These are phyloP conservation scores for Saturnispora zaruensis DNA, from an alignment of 805 yeast genomes.

Conservation along the genomic window DNA sequence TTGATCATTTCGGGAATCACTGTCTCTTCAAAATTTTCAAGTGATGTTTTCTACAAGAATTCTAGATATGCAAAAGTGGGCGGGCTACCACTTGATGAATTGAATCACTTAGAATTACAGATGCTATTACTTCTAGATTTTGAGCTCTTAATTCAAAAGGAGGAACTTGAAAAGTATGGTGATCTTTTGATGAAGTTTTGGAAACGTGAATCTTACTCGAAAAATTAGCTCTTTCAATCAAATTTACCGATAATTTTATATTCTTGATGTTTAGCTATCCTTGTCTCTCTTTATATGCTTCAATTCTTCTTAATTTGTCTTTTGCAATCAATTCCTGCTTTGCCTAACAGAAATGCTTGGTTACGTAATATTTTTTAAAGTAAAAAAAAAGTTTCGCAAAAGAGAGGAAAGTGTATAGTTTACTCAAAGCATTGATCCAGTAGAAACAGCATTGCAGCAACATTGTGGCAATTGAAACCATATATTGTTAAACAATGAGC, in stretches of 20 bases:
- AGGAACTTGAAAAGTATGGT: constrained; percentile 86
- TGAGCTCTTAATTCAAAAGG: constrained; percentile 76
- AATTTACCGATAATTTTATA: background rate
- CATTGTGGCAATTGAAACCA: background rate
- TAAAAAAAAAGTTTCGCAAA: background rate
- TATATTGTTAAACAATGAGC: background rate
- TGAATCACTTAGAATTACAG: constrained; percentile 87
- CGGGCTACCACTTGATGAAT: constrained; percentile 86
- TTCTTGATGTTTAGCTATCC: background rate
- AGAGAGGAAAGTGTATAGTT: background rate
- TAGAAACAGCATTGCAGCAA: background rate
- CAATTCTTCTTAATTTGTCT: background rate
- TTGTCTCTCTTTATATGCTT: background rate
- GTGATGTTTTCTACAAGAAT: constrained; percentile 91
- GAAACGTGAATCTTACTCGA: constrained; percentile 50
- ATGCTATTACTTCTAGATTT: constrained; percentile 80
- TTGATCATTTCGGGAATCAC: constrained; percentile 91
- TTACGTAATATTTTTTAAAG: background rate
- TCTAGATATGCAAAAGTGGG: constrained; percentile 94
- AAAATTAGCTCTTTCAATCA: background rate
- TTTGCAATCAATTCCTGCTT: background rate
- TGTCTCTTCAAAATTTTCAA: constrained; percentile 88
- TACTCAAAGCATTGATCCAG: background rate
- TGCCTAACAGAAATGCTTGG: background rate
- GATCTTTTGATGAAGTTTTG: constrained; percentile 79